Conservation (phyloP, 495 filamentous ascomycete species). For the Daldinia caldariorum region DNA sequence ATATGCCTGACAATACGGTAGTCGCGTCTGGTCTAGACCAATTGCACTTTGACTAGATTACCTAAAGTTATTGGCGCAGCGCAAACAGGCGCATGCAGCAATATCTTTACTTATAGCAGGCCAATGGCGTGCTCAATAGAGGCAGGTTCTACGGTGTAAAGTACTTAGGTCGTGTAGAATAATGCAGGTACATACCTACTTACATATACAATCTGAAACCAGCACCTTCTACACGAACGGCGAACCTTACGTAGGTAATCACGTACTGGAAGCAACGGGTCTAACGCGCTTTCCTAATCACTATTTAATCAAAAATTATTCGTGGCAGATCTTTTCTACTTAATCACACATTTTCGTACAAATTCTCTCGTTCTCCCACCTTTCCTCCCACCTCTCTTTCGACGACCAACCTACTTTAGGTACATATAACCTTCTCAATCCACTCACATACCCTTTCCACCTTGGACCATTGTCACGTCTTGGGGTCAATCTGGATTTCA, state of each 20-base stretch:
- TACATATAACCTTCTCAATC: constrained; percentile 7
- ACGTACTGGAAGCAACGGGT: neutral
- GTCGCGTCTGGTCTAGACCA: neutral
- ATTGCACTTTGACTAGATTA: neutral
- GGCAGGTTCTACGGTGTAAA: neutral
- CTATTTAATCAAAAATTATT: neutral
- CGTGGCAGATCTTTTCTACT: neutral
- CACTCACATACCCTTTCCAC: constrained; percentile 9
- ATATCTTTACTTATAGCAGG: neutral
- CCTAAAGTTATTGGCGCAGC: neutral
- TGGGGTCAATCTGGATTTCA: constrained; percentile 33
- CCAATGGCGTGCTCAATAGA: neutral
- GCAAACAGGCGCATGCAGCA: constrained; percentile 5
- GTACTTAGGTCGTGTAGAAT: neutral
- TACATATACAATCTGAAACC: constrained; percentile 10
- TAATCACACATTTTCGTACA: constrained; percentile 2
- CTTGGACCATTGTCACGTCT: constrained; percentile 32
- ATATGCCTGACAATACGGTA: neutral
- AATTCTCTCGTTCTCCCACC: constrained; percentile 1
- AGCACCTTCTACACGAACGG: constrained; percentile 19
- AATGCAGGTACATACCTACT: neutral
- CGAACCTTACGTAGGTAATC: neutral
- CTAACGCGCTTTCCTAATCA: neutral
- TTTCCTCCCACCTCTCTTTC: constrained; percentile 6
- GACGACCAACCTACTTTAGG: constrained; percentile 8